Percentiles rank a stretch among this genome's conserved stretches.
Evolutionary conservation across 1,139 yeast species (phyloP).

Genomic region (Suhomyces maxii): DNA sequence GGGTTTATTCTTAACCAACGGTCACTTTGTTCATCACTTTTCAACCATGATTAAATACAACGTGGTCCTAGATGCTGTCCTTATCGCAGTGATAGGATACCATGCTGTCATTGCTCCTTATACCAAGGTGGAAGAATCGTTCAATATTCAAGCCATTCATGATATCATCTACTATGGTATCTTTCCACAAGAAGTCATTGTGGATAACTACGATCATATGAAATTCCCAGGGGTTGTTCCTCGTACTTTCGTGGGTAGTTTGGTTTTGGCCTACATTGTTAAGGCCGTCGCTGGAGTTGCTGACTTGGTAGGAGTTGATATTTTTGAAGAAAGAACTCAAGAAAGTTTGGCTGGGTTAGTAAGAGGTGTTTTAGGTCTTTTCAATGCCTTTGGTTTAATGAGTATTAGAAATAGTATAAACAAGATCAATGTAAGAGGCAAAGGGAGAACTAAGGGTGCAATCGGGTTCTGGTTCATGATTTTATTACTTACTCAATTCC

Average conservation of each 20-base stretch:
- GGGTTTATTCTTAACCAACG: background rate
- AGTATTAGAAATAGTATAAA: slow-evolving; percentile 27
- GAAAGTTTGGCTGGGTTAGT: slow-evolving; percentile 48
- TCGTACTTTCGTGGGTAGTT: slow-evolving; percentile 78
- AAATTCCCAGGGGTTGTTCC: slow-evolving; percentile 90
- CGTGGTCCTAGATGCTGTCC: slow-evolving; percentile 28
- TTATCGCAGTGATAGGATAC: slow-evolving; percentile 33
- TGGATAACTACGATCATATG: slow-evolving; percentile 63
- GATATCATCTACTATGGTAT: slow-evolving; percentile 72
- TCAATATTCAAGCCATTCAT: slow-evolving; percentile 86
- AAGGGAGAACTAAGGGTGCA: slow-evolving; percentile 19
- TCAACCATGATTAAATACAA: slow-evolving; percentile 14
- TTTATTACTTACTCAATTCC: slow-evolving; percentile 70
- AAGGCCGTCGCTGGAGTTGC: slow-evolving; percentile 29
- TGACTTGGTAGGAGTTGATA: slow-evolving; percentile 19
- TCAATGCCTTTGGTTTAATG: slow-evolving; percentile 39
- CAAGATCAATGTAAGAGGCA: slow-evolving; percentile 20
- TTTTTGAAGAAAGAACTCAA: slow-evolving; percentile 29
- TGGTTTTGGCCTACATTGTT: slow-evolving; percentile 47
- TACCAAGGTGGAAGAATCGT: slow-evolving; percentile 94
- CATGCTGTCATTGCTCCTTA: slow-evolving; percentile 66
- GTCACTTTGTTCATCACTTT: background rate
- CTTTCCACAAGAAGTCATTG: slow-evolving; percentile 33
- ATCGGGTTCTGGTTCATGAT: slow-evolving; percentile 61
- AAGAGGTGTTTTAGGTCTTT: slow-evolving; percentile 54